Percentiles rank a stretch among this genome's conserved stretches.
phyloP scores from a whole-genome alignment of 2,329 filamentous ascomycete genomes.

The Colletotrichum higginsianum region DNA sequence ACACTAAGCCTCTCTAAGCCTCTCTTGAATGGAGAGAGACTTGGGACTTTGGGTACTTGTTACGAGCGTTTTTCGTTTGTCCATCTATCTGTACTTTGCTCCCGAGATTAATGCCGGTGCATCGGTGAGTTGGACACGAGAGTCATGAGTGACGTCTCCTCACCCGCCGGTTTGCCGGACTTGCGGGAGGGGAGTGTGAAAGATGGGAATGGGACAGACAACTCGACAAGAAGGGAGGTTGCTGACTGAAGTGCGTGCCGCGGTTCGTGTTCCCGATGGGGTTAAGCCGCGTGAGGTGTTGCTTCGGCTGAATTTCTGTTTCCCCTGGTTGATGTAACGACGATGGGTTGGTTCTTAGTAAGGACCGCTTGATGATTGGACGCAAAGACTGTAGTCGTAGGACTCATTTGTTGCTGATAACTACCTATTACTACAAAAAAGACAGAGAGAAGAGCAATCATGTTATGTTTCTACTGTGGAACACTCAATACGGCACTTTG shows the following conservation, averaged over 20 bases:
- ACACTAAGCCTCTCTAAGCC: not conserved
- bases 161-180: not conserved
- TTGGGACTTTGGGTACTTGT: not conserved
- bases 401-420: too few species aligned
- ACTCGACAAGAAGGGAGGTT: conserved; percentile 17
- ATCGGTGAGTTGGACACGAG: not conserved
- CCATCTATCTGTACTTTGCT: not conserved
- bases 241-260: conserved; percentile 14
- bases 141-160: not conserved
- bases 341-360: not conserved
- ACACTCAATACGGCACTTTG: not conserved
- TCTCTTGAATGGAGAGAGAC: too few species aligned
- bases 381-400: too few species aligned
- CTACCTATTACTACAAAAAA: too few species aligned
- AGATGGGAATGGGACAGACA: conserved; percentile 1
- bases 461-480: not conserved
- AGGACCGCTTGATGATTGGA: not conserved
- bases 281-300: not conserved
- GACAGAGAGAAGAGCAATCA: not conserved
- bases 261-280: not conserved
- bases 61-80: too few species aligned
- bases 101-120: not conserved
- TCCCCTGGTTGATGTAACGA: not conserved
- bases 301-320: not conserved
- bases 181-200: not conserved